Conservation (phyloP, 2,329 filamentous ascomycete species). For the Colletotrichum chrysophilum region DNA sequence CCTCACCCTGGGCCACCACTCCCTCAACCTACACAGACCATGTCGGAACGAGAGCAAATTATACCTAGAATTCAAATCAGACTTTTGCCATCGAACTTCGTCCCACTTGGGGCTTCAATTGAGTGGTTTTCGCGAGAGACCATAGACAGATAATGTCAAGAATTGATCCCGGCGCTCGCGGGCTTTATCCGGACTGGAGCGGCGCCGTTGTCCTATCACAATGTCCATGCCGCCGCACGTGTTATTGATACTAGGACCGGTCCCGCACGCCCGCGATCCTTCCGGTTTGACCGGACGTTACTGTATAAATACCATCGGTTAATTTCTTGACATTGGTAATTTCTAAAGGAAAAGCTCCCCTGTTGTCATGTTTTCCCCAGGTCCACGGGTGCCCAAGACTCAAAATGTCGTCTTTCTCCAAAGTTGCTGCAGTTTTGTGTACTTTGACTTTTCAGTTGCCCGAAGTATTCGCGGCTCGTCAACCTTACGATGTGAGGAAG, state of each 20-base stretch:
- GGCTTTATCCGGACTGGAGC: neutral
- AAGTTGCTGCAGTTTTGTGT: neutral
- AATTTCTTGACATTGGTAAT: neutral
- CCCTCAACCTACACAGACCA: rapidly evolving
- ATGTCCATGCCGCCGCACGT: neutral
- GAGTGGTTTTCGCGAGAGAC: neutral
- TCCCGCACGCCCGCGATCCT: neutral
- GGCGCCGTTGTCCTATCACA: neutral
- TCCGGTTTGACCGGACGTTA: neutral
- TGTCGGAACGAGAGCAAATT: neutral
- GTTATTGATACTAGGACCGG: neutral
- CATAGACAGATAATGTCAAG: neutral
- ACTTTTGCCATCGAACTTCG: neutral
- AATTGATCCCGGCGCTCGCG: neutral
- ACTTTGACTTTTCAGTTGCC: neutral
- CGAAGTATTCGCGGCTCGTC: neutral
- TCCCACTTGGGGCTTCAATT: neutral
- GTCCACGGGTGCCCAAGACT: neutral
- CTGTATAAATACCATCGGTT: neutral
- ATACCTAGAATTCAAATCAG: neutral
- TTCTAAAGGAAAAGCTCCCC: neutral
- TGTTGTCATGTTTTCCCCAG: neutral
- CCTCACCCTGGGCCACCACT: neutral
- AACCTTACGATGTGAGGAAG: neutral
- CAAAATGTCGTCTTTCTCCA: neutral